Conservation (phyloP, 176 grass and related monocot species). For the Rhynchospora breviuscula region DNA sequence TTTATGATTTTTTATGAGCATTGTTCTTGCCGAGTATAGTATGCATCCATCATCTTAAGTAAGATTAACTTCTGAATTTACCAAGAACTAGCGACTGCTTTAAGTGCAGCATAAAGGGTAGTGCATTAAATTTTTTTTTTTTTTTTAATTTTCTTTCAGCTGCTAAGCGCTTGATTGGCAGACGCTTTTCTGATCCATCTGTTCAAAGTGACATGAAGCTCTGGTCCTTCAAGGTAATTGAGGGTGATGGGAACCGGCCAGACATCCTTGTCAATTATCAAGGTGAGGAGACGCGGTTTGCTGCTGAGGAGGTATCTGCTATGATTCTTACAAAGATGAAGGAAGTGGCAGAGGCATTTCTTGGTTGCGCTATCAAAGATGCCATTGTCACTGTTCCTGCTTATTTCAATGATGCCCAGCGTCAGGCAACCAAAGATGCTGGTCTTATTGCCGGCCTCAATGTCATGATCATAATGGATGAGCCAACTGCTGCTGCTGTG, state of each 20-base stretch:
- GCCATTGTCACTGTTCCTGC: neutral
- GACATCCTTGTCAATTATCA: neutral
- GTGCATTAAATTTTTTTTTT: neutral
- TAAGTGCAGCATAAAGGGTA: neutral
- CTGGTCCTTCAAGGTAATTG: neutral
- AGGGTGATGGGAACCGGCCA: neutral
- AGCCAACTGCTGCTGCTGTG: neutral
- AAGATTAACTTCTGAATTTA: neutral
- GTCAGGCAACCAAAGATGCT: neutral
- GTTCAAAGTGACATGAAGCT: neutral
- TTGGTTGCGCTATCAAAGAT: neutral
- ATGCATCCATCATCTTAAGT: neutral
- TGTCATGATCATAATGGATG: neutral
- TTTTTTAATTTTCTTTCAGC: neutral
- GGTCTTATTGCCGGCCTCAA: neutral
- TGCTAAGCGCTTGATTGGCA: neutral
- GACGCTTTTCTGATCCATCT: neutral
- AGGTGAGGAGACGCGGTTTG: neutral
- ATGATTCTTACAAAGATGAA: constrained; percentile 1
- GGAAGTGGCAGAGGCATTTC: neutral
- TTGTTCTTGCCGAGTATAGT: neutral
- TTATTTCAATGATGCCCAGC: neutral
- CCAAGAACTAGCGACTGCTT: neutral
- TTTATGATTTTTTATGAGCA: too few relatives aligned
- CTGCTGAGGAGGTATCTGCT: neutral